Evolutionary conservation across 768 basidiomycete genomes (phyloP), one percentile per base, ranked within the genome.

Genomic region (Tricholoma hemisulphureum): DNA sequence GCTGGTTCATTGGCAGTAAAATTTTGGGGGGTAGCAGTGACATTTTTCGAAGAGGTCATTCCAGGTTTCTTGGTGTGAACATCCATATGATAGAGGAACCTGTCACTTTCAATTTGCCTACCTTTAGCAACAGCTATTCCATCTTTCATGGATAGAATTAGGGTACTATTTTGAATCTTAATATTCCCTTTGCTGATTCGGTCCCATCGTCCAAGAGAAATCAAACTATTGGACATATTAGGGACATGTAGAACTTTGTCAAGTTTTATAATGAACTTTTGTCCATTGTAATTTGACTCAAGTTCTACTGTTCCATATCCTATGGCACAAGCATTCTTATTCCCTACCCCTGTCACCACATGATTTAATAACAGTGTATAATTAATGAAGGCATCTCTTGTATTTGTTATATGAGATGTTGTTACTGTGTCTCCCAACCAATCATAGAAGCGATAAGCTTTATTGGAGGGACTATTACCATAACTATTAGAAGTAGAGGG

Each of bases 351-450:
- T 2, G 21, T 10, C 3, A 51, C 28, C 18, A n/a, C 10, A 2
- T 6, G 23, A 10, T 14, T 23, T n/a, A 24, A 11, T 51, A 51
- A 10, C 6, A 23, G 49, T 29, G 23, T 9, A n/a, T 51, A 51
- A 31, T 7, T n/a, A 7, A 31, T 29, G 49, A 51, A 51, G 7
- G 49, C 49, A 28, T 51, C 20, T 2, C 49, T 18, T 45, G 11
- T 10, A 45, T 45, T 45, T 9, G 43, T 45, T 10, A 45, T 16
- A 24, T 45, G 43, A 3, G 43, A 45, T 8, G 43, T 20, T 14
- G 43, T 45, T 16, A n/a, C 43, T 14, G 10, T 46, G 43, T 61
- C 59, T n/a, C n/a, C 59, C 6, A 61, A 5, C 59, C 59, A 61
- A 16, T 56, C 28, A 16, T 50, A 56, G 24, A 50, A 56, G 46